phyloP scores from a whole-genome alignment of 2,329 filamentous ascomycete genomes.

The Alternaria angustiovoidea region DNA sequence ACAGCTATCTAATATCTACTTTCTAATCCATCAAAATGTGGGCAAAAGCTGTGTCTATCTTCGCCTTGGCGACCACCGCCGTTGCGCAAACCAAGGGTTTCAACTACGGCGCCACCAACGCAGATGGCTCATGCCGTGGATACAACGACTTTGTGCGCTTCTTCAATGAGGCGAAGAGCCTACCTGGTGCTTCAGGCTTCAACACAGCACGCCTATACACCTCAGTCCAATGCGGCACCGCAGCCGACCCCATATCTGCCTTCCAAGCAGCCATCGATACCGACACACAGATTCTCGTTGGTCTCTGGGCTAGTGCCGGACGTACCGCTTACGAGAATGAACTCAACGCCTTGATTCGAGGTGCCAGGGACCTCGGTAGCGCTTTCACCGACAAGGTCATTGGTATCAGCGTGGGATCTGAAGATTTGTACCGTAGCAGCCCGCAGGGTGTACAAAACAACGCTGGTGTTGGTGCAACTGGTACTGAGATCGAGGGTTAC shows the following conservation, averaged over 20 bases:
- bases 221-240: slow-evolving; percentile 72
- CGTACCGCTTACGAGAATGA: slow-evolving; percentile 72
- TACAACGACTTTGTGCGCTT: slow-evolving; percentile 73
- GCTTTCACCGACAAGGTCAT: slow-evolving; percentile 71
- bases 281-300: slow-evolving; percentile 78
- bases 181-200: slow-evolving; percentile 72
- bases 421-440: slow-evolving; percentile 72
- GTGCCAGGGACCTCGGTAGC: slow-evolving; percentile 72
- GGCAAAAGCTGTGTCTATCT: slow-evolving; percentile 19
- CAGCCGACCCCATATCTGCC: slow-evolving; percentile 53
- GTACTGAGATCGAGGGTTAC: slow-evolving; percentile 70
- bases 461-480: slow-evolving; percentile 68
- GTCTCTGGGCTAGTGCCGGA: slow-evolving; percentile 80
- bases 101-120: slow-evolving; percentile 73
- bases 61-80: slow-evolving; percentile 33
- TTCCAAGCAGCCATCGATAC: slow-evolving; percentile 78
- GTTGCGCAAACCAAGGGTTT: slow-evolving; percentile 62
- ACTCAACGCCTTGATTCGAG: slow-evolving; percentile 72
- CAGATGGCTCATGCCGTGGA: slow-evolving; percentile 65
- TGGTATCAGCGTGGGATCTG: slow-evolving; percentile 84
- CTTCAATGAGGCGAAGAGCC: slow-evolving; percentile 70
- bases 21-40: slow-evolving; percentile 18
- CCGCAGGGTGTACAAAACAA: slow-evolving; percentile 68
- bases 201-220: slow-evolving; percentile 75
- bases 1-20: background rate